These are phyloP conservation scores for Populus pruinosa DNA, from an alignment of 345 rosid species.

Conservation along the genomic window DNA sequence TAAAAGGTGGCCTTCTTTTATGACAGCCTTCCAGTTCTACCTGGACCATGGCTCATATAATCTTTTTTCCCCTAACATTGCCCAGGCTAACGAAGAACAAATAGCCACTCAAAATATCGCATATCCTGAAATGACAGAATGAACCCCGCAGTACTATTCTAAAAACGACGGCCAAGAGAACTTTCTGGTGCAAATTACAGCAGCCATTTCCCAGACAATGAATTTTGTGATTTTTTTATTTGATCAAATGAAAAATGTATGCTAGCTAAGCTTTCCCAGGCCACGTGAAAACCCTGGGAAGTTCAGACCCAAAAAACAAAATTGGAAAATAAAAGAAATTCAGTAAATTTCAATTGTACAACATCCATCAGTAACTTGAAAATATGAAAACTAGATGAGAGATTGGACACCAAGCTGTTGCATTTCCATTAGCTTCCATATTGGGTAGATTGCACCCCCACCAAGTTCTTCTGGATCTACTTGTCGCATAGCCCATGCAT, in stretches of 20 bases:
- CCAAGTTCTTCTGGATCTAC: conserved; percentile 84
- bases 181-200: neutral
- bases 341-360: neutral
- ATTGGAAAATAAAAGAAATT: neutral
- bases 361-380: neutral
- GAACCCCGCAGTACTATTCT: neutral
- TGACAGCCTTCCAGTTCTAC: too few relatives aligned
- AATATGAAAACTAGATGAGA: conserved; percentile 48
- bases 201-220: neutral
- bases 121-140: neutral
- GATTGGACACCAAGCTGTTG: conserved; percentile 66
- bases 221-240: neutral
- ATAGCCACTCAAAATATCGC: neutral
- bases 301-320: neutral
- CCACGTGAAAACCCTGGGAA: conserved; percentile 15
- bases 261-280: conserved; percentile 14
- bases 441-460: conserved; percentile 72
- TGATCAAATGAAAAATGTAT: neutral
- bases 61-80: too few relatives aligned
- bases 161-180: neutral
- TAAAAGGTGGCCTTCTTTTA: neutral
- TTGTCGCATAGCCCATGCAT: conserved; percentile 97
- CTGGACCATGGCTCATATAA: too few relatives aligned
- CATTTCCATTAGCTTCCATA: conserved; percentile 87
- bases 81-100: too few relatives aligned